A percentile compares a stretch with the other conserved stretches of the same genome.
These are phyloP conservation scores for Talaromyces sp. DNA, from an alignment of 2,329 filamentous ascomycete genomes.

Conservation along the genomic window DNA sequence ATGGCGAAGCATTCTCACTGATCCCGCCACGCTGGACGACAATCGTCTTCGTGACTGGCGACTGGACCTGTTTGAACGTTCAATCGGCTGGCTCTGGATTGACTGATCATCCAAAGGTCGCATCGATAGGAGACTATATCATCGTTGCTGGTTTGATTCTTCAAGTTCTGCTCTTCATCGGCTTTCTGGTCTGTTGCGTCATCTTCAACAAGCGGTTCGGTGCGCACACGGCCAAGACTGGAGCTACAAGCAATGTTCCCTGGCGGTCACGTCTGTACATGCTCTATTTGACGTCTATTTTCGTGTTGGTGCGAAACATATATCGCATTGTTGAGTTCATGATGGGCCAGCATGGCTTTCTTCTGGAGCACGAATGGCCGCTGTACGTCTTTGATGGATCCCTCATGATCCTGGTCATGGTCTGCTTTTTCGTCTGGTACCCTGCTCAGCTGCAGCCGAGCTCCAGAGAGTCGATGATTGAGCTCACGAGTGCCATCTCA, in stretches of 20 bases:
- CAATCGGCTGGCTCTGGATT: constrained; percentile 9
- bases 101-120: background rate
- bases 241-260: background rate
- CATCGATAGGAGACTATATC: constrained; percentile 5
- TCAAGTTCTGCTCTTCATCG: constrained; percentile 7
- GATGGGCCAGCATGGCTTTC: constrained; percentile 9
- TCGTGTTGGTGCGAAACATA: constrained; percentile 5
- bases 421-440: constrained; percentile 11
- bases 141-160: constrained; percentile 13
- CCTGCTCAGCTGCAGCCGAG: constrained; percentile 1
- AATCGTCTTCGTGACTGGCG: constrained; percentile 9
- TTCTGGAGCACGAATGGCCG: constrained; percentile 13
- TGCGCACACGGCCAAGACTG: background rate
- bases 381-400: constrained; percentile 13
- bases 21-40: constrained; percentile 5
- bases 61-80: constrained; percentile 10
- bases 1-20: constrained; percentile 2
- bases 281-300: constrained; percentile 11
- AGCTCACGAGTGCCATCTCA: background rate
- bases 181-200: constrained; percentile 10
- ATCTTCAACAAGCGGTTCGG: constrained; percentile 9
- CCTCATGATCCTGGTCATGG: constrained; percentile 13
- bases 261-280: constrained; percentile 8
- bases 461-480: constrained; percentile 1
- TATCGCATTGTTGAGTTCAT: constrained; percentile 13